These are phyloP conservation scores for Ciborinia camelliae DNA, from an alignment of 2,329 filamentous ascomycete genomes.

Conservation along the genomic window DNA sequence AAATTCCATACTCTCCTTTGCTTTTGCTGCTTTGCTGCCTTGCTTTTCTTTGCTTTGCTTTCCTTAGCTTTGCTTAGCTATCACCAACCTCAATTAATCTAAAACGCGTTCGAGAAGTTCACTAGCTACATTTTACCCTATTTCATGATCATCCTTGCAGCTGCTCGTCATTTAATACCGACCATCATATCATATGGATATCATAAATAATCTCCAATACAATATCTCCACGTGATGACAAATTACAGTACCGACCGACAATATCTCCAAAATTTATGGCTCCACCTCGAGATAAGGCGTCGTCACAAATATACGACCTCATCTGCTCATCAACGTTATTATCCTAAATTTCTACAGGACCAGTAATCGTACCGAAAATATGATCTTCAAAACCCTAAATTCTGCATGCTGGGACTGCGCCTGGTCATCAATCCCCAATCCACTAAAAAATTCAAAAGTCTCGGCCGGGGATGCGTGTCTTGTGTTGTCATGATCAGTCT, in stretches of 20 bases:
- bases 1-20: background rate
- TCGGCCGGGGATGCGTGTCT: background rate
- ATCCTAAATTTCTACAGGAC: too few species aligned
- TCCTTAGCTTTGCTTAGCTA: too few species aligned
- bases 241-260: too few species aligned
- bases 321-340: too few species aligned
- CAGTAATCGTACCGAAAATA: background rate
- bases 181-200: too few species aligned
- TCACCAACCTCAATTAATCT: background rate
- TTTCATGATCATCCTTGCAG: too few species aligned
- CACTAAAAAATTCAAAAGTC: slow-evolving; percentile 14
- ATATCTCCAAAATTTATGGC: background rate
- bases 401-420: slow-evolving; percentile 15
- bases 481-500: slow-evolving; percentile 6
- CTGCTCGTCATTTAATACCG: too few species aligned
- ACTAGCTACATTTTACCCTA: background rate
- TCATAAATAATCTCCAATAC: background rate
- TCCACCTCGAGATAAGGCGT: slow-evolving; percentile 7
- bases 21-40: background rate
- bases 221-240: slow-evolving; percentile 4
- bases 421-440: slow-evolving; percentile 12
- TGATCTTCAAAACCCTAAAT: slow-evolving; percentile 6
- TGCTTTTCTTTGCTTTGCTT: too few species aligned
- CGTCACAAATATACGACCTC: slow-evolving; percentile 18
- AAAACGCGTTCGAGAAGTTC: background rate